A percentile compares a stretch with the other conserved stretches of the same genome.
Conservation (phyloP, 495 filamentous ascomycete genomes). For the Ascodesmis nigricans region DNA sequence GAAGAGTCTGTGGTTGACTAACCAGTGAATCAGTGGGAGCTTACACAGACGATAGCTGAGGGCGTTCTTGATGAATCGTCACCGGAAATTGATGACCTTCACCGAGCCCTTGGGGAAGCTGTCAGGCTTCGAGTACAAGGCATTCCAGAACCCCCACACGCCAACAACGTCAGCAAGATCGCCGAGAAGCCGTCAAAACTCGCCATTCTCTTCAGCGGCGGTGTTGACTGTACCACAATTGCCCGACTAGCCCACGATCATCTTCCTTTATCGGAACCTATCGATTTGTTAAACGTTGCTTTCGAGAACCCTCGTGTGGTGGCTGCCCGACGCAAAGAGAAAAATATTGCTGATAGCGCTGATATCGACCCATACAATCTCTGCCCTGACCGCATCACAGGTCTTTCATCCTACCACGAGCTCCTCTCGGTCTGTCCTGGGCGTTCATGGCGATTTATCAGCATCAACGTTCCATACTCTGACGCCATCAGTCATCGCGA, state of each 20-base stretch:
- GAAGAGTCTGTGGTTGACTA: no score
- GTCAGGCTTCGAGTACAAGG: slow-evolving; percentile 41
- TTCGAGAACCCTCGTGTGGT: slow-evolving; percentile 79
- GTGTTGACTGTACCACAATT: slow-evolving; percentile 76
- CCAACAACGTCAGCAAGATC: no score
- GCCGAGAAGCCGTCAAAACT: no score
- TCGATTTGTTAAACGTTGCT: slow-evolving; percentile 87
- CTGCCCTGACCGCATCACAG: slow-evolving; percentile 81
- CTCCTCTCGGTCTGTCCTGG: slow-evolving; percentile 46
- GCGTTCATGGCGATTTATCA: slow-evolving; percentile 58
- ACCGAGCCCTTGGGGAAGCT: slow-evolving; percentile 38
- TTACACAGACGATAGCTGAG: neutral
- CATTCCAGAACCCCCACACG: slow-evolving; percentile 35
- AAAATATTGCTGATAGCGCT: slow-evolving; percentile 10
- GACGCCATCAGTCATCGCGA: slow-evolving; percentile 50
- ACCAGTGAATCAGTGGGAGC: no score
- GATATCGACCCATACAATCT: slow-evolving; percentile 40
- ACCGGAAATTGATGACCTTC: slow-evolving; percentile 33
- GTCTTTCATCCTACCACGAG: slow-evolving; percentile 51
- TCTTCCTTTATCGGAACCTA: slow-evolving; percentile 39
- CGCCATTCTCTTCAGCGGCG: slow-evolving; percentile 82
- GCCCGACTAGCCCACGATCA: slow-evolving; percentile 67
- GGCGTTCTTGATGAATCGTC: no score
- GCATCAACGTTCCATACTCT: slow-evolving; percentile 60
- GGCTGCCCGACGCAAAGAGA: slow-evolving; percentile 21